Evolutionary conservation across 345 rosid genomes (phyloP), one percentile per base, ranked within the genome.

Genomic region (Noccaea caerulescens): DNA sequence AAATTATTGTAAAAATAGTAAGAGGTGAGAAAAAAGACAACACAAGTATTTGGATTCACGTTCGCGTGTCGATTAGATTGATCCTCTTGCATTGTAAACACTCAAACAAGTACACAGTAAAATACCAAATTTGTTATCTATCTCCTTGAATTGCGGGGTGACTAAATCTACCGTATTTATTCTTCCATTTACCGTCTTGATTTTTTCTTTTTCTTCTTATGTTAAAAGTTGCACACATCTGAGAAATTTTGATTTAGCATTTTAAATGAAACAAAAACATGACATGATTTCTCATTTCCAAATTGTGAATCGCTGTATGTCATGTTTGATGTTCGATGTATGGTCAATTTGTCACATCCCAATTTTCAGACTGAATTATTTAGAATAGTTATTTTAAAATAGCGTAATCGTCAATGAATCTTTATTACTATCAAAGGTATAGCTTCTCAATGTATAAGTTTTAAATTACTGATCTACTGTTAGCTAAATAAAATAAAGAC

Each of bases 11-110:
- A 2, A 68, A 67, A 14, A 60, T 52, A 67, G 46, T 60, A 68
- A 67, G 78, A 75, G 51, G 68, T 59, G 58, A 37, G 32, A 36
- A 53, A 16, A 58, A 45, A 75, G 63, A 68, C 73, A 75, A 45
- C 36, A 43, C 11, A 10, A 1, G 36, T 16, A 51, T 68, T 68
- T 68, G 73, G 69, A 61, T 75, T 68, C 58, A 68, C 33, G 70
- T 75, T 54, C 13, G 16, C 65, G 33, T 68, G 74, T 75, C 79
- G 58, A 68, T 56, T 8, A 62, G 58, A 68, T 27, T 68, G 64
- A 60, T 45, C 5, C 38, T 56, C 38, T 68, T 57, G 25, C 65
- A 45, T 58, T 56, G 65, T 54, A 39, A 12, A 36, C 42, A 27
- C 30, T 27, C 30, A 4, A 3, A 47, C 0, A 33, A 33, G 30